phyloP scores from a whole-genome alignment of 179 eudicot species.

The Beta lomatogona region DNA sequence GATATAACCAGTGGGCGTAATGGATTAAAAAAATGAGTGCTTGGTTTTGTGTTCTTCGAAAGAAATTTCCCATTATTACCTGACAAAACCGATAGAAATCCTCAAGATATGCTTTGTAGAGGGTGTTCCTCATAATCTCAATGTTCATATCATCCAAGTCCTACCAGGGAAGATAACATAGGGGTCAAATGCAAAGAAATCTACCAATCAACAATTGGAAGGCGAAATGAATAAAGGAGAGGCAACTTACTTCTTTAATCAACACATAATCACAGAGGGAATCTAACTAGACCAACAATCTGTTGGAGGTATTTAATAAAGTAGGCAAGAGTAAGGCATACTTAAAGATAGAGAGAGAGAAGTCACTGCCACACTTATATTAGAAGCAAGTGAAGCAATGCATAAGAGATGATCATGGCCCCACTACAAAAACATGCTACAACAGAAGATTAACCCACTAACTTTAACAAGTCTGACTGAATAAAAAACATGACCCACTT shows the following conservation, averaged over 20 bases:
- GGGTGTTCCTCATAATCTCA: conserved; percentile 97
- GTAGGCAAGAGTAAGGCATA: too few species aligned
- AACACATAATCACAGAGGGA: background rate
- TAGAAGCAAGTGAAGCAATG: too few species aligned
- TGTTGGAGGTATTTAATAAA: too few species aligned
- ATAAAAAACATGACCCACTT: too few species aligned
- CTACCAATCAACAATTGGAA: background rate
- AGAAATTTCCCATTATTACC: conserved; percentile 37
- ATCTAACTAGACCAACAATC: background rate
- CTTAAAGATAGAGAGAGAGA: too few species aligned
- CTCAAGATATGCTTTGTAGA: conserved; percentile 96
- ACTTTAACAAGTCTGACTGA: too few species aligned
- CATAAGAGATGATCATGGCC: too few species aligned
- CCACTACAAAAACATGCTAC: too few species aligned
- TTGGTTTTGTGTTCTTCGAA: background rate
- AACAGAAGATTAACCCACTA: too few species aligned
- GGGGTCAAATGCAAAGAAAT: background rate
- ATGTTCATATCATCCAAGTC: conserved; percentile 99
- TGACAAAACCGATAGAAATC: conserved; percentile 94
- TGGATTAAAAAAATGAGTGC: background rate
- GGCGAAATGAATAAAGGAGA: background rate
- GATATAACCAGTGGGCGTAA: background rate
- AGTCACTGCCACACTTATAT: too few species aligned
- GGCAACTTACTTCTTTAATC: background rate
- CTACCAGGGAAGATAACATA: conserved; percentile 34